Evolutionary conservation across 257 asterid species (phyloP).

Genomic region (Knoxia roxburghii): DNA sequence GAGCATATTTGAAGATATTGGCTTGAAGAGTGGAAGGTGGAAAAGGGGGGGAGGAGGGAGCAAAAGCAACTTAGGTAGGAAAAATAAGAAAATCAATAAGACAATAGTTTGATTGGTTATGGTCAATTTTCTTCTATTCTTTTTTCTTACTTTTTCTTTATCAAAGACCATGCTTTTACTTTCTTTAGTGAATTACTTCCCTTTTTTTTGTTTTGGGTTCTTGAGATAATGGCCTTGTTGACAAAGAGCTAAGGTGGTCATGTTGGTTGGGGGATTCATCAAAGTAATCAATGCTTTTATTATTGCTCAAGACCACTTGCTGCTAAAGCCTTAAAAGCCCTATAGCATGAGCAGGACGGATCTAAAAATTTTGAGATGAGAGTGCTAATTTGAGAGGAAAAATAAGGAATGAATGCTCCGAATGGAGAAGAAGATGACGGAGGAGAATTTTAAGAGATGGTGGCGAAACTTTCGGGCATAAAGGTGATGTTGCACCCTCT

Average conservation of each 20-base stretch:
- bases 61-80: constrained; percentile 22
- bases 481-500: too few species aligned
- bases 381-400: too few species aligned
- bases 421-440: too few species aligned
- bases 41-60: constrained; percentile 6
- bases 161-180: constrained; percentile 11
- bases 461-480: too few species aligned
- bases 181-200: too few species aligned
- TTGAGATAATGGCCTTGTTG: constrained; percentile 31
- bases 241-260: constrained; percentile 29
- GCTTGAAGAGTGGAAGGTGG: constrained; percentile 14
- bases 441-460: too few species aligned
- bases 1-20: constrained; percentile 1
- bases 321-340: constrained; percentile 9
- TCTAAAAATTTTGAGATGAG: too few species aligned
- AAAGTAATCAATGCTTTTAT: constrained; percentile 31
- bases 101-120: constrained; percentile 15
- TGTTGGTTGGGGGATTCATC: constrained; percentile 39
- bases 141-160: constrained; percentile 11
- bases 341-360: too few species aligned
- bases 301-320: constrained; percentile 20
- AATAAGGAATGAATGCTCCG: too few species aligned
- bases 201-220: constrained; percentile 24
- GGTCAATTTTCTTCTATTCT: constrained; percentile 9
- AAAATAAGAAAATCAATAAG: constrained; percentile 21